Percentiles rank a stretch among this genome's conserved stretches.
phyloP scores from a whole-genome alignment of 2,329 filamentous ascomycete genomes.

The Claviceps pusilla region DNA sequence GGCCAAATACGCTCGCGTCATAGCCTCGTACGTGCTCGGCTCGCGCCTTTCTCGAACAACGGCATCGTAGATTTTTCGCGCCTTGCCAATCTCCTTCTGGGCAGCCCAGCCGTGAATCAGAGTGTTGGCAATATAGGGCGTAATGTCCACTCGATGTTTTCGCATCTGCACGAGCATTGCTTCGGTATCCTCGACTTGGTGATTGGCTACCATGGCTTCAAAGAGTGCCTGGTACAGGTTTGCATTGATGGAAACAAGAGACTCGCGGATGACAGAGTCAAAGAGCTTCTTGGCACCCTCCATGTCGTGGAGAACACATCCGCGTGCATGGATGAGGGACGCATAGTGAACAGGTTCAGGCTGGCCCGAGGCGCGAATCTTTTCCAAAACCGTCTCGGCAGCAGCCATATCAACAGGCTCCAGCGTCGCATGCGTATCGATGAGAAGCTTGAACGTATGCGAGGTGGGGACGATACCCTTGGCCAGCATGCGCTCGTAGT shows the following conservation, averaged over 20 bases:
- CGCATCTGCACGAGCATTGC: slow-evolving; percentile 63
- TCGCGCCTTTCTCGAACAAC: slow-evolving; percentile 69
- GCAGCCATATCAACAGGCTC: slow-evolving; percentile 81
- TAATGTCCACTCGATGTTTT: slow-evolving; percentile 61
- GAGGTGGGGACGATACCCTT: slow-evolving; percentile 80
- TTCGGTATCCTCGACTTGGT: slow-evolving; percentile 63
- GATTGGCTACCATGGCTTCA: slow-evolving; percentile 92
- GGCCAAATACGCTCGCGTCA: slow-evolving; percentile 84
- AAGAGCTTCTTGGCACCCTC: slow-evolving; percentile 69
- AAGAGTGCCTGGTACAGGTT: slow-evolving; percentile 95
- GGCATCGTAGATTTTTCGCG: slow-evolving; percentile 63
- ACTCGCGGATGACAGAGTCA: slow-evolving; percentile 58
- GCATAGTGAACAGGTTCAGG: slow-evolving; percentile 93
- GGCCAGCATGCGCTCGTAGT: slow-evolving; percentile 86
- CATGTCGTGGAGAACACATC: slow-evolving; percentile 87
- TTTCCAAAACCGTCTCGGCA: slow-evolving; percentile 67
- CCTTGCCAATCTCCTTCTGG: slow-evolving; percentile 65
- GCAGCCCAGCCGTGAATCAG: slow-evolving; percentile 93
- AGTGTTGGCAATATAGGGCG: slow-evolving; percentile 95
- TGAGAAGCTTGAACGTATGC: slow-evolving; percentile 93
- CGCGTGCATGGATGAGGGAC: slow-evolving; percentile 86
- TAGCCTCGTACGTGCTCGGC: slow-evolving; percentile 95
- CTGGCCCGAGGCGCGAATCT: slow-evolving; percentile 60
- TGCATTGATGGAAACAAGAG: slow-evolving; percentile 55
- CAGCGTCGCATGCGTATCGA: slow-evolving; percentile 87